These are phyloP conservation scores for Coemansia sp. DNA, from an alignment of 192 early-diverging fungal species.

Conservation along the genomic window DNA sequence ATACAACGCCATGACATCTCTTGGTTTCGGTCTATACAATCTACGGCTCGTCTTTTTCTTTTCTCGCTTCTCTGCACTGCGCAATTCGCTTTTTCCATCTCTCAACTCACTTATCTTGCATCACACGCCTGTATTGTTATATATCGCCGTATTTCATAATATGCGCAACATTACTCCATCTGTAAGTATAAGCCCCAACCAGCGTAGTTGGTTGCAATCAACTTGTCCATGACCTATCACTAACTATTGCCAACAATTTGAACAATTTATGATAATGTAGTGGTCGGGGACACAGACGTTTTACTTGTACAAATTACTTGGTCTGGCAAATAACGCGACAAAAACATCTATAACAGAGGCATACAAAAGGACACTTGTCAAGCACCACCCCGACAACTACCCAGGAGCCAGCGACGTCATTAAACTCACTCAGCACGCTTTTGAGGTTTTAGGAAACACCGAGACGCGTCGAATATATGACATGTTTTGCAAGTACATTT, in stretches of 20 bases:
- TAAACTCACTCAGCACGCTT: constrained; percentile 28
- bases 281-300: constrained; percentile 5
- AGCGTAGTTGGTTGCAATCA: background rate
- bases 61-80: background rate
- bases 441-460: constrained; percentile 20
- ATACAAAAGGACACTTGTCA: constrained; percentile 25
- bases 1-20: background rate
- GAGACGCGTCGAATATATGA: constrained; percentile 29
- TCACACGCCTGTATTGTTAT: background rate
- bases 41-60: background rate
- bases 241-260: background rate
- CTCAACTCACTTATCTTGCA: background rate
- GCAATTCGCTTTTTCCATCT: background rate
- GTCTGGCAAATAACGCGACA: constrained; percentile 16
- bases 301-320: constrained; percentile 32
- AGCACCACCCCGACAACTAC: constrained; percentile 36
- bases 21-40: background rate
- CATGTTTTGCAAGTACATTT: constrained; percentile 24
- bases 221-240: background rate
- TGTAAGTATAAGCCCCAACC: background rate
- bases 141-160: background rate
- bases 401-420: constrained; percentile 31
- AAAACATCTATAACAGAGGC: constrained; percentile 21
- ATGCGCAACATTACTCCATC: background rate
- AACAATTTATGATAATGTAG: background rate